These are phyloP conservation scores for Phyllachora maydis DNA, from an alignment of 2,329 filamentous ascomycete species.

Conservation along the genomic window DNA sequence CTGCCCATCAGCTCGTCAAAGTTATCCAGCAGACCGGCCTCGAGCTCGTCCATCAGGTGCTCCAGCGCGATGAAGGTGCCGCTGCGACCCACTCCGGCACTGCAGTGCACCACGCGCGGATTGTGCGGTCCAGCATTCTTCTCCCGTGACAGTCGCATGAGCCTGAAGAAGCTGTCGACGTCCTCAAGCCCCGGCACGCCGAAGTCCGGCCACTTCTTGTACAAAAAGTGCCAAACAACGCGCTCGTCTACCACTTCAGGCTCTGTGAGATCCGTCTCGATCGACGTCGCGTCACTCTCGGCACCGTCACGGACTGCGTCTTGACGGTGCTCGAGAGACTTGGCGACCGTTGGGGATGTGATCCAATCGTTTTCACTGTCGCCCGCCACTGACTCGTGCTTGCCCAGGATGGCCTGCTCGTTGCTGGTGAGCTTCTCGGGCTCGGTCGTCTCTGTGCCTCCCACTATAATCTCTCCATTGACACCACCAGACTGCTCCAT, in stretches of 20 bases:
- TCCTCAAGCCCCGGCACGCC: conserved; percentile 54
- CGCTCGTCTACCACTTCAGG: conserved; percentile 27
- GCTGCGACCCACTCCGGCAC: conserved; percentile 80
- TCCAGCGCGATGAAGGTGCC: conserved; percentile 96
- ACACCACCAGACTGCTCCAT: too few relatives aligned
- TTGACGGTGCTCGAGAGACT: background rate
- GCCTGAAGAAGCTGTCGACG: conserved; percentile 42
- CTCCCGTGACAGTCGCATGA: conserved; percentile 46
- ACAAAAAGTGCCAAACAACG: conserved; percentile 66
- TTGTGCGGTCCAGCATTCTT: conserved; percentile 34
- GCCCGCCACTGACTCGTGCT: too few relatives aligned
- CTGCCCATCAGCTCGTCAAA: conserved; percentile 11
- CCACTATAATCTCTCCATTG: too few relatives aligned
- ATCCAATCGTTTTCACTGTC: too few relatives aligned
- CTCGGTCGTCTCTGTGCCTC: conserved; percentile 1
- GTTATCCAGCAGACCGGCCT: conserved; percentile 44
- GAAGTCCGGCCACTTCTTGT: conserved; percentile 80
- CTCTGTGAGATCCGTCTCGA: too few relatives aligned
- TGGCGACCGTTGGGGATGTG: too few relatives aligned
- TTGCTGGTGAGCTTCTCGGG: too few relatives aligned
- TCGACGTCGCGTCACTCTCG: too few relatives aligned
- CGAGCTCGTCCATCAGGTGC: conserved; percentile 66
- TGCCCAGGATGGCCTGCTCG: too few relatives aligned
- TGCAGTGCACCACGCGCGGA: conserved; percentile 71
- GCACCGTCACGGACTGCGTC: too few relatives aligned